These are phyloP conservation scores for Cladosporium sp. DNA, from an alignment of 2,329 filamentous ascomycete genomes.

Conservation along the genomic window DNA sequence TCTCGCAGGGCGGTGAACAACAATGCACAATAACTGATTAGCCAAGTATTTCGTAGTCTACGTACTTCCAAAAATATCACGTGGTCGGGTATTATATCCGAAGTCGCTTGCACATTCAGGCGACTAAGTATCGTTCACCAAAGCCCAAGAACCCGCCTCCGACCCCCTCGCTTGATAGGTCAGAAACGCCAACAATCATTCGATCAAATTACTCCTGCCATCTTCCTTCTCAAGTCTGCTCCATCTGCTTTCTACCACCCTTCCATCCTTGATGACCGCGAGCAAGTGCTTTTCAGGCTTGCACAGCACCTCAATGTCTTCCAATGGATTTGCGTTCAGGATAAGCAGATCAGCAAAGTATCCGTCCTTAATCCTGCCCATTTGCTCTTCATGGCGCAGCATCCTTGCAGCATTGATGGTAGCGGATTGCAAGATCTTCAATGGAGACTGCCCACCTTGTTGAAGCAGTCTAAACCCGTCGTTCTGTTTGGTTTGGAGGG, in stretches of 20 bases:
- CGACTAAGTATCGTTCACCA: not conserved
- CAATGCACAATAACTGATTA: not conserved
- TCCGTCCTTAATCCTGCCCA: conserved; percentile 56
- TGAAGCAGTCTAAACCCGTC: conserved; percentile 53
- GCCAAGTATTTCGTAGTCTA: not conserved
- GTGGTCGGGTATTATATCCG: no score
- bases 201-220: conserved; percentile 3
- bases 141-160: not conserved
- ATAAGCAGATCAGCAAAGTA: conserved; percentile 58
- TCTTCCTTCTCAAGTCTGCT: conserved; percentile 32
- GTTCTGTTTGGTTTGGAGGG: conserved; percentile 52
- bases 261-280: conserved; percentile 58
- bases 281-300: conserved; percentile 51
- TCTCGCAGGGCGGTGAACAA: not conserved
- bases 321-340: conserved; percentile 55
- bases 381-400: conserved; percentile 47
- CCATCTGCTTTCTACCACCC: conserved; percentile 45
- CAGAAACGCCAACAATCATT: not conserved
- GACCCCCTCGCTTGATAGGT: not conserved
- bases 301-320: conserved; percentile 57
- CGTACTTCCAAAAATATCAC: not conserved
- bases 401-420: conserved; percentile 57
- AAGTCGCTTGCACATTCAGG: not conserved
- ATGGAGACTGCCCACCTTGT: conserved; percentile 45
- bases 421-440: conserved; percentile 53